Conservation (phyloP, 257 asterid genomes). For the Solanum chaucha region DNA sequence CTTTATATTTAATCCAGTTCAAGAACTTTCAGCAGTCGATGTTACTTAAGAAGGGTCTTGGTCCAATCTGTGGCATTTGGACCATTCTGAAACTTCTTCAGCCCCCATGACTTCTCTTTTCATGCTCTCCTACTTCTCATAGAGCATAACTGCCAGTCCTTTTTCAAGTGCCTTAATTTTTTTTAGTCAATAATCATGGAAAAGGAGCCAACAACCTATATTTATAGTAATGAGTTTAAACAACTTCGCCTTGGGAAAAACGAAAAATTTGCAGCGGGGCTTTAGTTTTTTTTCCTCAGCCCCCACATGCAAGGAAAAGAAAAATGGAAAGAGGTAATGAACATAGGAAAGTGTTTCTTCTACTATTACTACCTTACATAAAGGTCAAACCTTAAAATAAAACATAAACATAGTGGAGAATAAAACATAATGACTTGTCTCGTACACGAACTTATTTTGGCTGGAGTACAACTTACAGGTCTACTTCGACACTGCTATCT, state of each 20-base stretch:
- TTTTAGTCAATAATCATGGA: not conserved
- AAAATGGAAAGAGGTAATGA: not conserved
- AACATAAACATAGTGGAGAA: not conserved
- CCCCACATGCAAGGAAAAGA: not conserved
- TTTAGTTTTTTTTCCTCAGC: not conserved
- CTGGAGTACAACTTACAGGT: conserved; percentile 47
- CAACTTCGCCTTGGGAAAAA: not conserved
- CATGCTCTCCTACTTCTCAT: not conserved
- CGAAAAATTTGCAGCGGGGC: not conserved
- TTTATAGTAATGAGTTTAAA: not conserved
- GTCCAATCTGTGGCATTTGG: not conserved
- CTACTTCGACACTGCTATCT: conserved; percentile 45
- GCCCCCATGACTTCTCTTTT: not conserved
- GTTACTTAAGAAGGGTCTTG: not conserved
- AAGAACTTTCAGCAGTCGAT: not conserved
- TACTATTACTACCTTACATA: not conserved
- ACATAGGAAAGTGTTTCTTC: not conserved
- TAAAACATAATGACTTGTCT: not conserved
- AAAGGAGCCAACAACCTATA: not conserved
- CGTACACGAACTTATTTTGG: not conserved
- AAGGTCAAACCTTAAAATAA: not conserved
- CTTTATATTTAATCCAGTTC: not conserved
- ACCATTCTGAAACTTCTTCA: not conserved
- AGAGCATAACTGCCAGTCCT: not conserved
- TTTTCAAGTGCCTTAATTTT: not conserved